Conservation (phyloP, 176 grass and related monocot genomes). For the Musa itinerans region DNA sequence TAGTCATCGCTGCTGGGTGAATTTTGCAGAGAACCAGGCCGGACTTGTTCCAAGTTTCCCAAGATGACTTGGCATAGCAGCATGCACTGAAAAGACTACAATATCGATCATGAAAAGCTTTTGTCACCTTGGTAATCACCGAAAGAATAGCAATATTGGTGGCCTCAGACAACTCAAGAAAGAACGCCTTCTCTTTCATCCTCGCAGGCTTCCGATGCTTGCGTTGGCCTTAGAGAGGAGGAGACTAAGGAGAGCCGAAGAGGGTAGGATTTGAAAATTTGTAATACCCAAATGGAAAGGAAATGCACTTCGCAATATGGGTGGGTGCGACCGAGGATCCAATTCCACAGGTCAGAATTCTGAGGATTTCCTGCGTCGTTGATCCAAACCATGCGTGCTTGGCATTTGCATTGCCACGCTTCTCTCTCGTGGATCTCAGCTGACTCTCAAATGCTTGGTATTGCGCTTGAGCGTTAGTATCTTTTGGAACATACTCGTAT, state of each 20-base stretch:
- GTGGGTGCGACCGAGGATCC: conserved; percentile 35
- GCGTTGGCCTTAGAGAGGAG: no score
- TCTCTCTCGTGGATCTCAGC: conserved; percentile 42
- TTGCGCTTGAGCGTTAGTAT: conserved; percentile 45
- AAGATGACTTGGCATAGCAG: conserved; percentile 63
- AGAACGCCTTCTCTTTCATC: no score
- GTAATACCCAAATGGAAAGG: no score
- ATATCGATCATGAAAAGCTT: no score
- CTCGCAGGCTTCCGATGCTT: no score
- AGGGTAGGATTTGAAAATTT: no score
- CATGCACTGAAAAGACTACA: no score
- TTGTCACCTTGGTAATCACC: no score
- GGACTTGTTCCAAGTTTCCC: conserved; percentile 46
- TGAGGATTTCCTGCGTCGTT: conserved; percentile 59
- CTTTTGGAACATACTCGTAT: conserved; percentile 54
- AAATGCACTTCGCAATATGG: no score
- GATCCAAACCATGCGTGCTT: conserved; percentile 71
- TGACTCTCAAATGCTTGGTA: conserved; percentile 68
- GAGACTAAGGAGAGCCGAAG: no score
- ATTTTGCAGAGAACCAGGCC: conserved; percentile 39
- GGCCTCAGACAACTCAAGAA: no score
- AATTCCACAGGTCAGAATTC: conserved; percentile 70
- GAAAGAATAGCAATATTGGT: no score
- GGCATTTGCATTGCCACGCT: conserved; percentile 49
- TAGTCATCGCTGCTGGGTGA: conserved; percentile 44